These are phyloP conservation scores for Epichloe glyceriae DNA, from an alignment of 2,329 filamentous ascomycete species.

Conservation along the genomic window DNA sequence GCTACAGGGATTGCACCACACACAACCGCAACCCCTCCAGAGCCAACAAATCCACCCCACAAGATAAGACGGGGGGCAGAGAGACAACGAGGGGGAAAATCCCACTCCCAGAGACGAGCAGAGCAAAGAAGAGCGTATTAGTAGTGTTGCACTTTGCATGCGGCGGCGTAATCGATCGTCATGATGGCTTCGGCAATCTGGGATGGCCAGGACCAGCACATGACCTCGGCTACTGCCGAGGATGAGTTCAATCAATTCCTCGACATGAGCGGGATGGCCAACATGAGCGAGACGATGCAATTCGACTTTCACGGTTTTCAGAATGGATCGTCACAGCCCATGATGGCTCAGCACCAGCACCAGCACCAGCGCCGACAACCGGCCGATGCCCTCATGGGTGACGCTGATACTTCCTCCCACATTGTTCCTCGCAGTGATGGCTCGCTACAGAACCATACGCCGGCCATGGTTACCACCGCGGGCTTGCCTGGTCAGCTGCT, in stretches of 20 bases:
- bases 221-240: constrained; percentile 33
- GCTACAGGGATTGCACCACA: background rate
- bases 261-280: constrained; percentile 44
- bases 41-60: background rate
- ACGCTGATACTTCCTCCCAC: constrained; percentile 16
- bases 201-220: constrained; percentile 43
- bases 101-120: background rate
- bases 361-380: constrained; percentile 14
- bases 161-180: constrained; percentile 6
- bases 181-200: constrained; percentile 43
- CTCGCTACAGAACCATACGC: constrained; percentile 32
- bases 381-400: constrained; percentile 24
- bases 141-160: background rate
- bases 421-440: constrained; percentile 18
- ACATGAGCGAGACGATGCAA: constrained; percentile 38
- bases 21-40: background rate
- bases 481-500: constrained; percentile 34
- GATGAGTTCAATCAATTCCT: constrained; percentile 54
- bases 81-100: background rate
- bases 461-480: constrained; percentile 33
- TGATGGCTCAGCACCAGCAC: constrained; percentile 19
- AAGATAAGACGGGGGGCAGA: background rate
- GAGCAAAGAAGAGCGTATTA: background rate
- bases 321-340: constrained; percentile 20
- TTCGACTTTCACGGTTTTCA: constrained; percentile 49